Percentiles rank a stretch among this genome's conserved stretches.
phyloP scores from a whole-genome alignment of 164 flowering plant genomes.

The Piper longum region DNA sequence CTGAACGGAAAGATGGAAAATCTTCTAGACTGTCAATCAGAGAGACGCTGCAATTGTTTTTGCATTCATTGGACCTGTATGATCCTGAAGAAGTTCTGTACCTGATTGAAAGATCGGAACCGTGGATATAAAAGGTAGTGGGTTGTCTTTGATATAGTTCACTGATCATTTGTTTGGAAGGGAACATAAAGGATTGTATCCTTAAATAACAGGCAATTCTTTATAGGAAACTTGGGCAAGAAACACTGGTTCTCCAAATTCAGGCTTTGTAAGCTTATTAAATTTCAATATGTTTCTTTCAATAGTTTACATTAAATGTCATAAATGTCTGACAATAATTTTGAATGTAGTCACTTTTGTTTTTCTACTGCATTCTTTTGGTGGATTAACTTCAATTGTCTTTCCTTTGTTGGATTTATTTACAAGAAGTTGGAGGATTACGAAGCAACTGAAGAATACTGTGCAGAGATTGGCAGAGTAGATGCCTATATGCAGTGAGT shows the following conservation, averaged over 20 bases:
- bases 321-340: conserved; percentile 24
- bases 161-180: neutral
- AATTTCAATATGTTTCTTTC: neutral
- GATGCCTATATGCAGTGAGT: conserved; percentile 97
- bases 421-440: conserved; percentile 83
- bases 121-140: conserved; percentile 89
- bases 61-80: conserved; percentile 81
- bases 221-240: conserved; percentile 87
- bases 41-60: conserved; percentile 73
- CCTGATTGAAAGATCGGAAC: conserved; percentile 82
- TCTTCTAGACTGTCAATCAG: conserved; percentile 41
- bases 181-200: neutral
- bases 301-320: too few species aligned
- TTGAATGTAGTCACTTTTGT: too few species aligned
- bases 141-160: neutral
- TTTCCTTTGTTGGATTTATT: conserved; percentile 1
- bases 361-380: neutral
- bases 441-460: conserved; percentile 95
- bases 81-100: conserved; percentile 89
- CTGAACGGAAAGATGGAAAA: conserved; percentile 17
- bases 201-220: conserved; percentile 71
- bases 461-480: conserved; percentile 91
- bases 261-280: conserved; percentile 67
- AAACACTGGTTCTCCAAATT: conserved; percentile 83
- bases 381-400: neutral